Evolutionary conservation across 1,284 basidiomycete species (phyloP).

Genomic region (Amylostereum areolatum): DNA sequence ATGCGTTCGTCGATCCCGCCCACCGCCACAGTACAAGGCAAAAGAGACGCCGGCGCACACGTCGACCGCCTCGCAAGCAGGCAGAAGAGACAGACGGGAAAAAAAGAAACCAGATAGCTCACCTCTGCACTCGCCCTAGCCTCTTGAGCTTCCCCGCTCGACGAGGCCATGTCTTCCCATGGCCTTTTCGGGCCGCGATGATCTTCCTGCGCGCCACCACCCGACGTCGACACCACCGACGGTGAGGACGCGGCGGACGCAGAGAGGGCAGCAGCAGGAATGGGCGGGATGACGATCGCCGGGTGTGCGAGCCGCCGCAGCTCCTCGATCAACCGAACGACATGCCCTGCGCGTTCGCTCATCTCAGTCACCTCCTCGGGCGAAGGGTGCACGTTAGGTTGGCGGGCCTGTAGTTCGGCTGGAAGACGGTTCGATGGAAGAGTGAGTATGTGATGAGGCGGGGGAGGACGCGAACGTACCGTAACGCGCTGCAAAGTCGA

Average conservation of each 20-base stretch:
- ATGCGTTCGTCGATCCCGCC: no score
- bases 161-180: slow-evolving; percentile 65
- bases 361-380: slow-evolving; percentile 58
- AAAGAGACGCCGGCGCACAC: no score
- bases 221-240: not conserved
- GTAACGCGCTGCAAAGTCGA: slow-evolving; percentile 59
- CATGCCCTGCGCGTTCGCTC: slow-evolving; percentile 53
- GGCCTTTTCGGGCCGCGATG: slow-evolving; percentile 64
- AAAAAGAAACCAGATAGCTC: no score
- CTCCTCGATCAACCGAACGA: slow-evolving; percentile 62
- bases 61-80: no score
- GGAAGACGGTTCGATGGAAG: no score
- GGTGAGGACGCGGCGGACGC: slow-evolving; percentile 13
- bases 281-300: slow-evolving; percentile 14
- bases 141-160: slow-evolving; percentile 22
- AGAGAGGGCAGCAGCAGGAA: slow-evolving; percentile 8
- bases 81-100: no score
- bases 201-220: slow-evolving; percentile 18
- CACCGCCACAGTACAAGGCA: no score
- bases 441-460: slow-evolving; percentile 2
- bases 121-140: not conserved
- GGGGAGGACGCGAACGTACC: slow-evolving; percentile 33
- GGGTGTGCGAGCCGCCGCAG: slow-evolving; percentile 39
- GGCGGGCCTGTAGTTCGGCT: slow-evolving; percentile 41
- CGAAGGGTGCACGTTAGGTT: slow-evolving; percentile 44